Evolutionary conservation across 2,329 filamentous ascomycete genomes (phyloP), one percentile per base, ranked within the genome.

Genomic region (Fusarium albidum): DNA sequence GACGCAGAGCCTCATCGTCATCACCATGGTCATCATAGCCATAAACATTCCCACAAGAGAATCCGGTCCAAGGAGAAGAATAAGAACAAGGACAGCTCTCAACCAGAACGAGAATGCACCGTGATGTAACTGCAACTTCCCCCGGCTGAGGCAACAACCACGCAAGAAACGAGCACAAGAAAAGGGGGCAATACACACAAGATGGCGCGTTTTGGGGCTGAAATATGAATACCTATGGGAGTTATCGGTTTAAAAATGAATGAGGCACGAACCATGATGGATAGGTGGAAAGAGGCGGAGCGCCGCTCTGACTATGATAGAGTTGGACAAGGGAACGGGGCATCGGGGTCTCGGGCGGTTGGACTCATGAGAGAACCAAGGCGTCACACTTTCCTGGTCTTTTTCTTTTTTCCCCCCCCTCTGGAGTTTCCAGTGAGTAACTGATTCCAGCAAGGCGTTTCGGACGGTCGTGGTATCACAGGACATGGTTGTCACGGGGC

Each of bases 51-150:
- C 31, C 73, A 74, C 48, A 74, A 69, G 51, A 64, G 71, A 34
- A 62, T 67, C 39, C 76, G 75, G 52, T 72, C 73, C 6, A 79
- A 75, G 58, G 71, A 76, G 6, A 73, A 74, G 55, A 61, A 69
- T 14, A 73, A 74, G 55, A 68, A 68, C 15, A 79, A 77, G 52
- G 49, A 57, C 35, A 62, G 55, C 18, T 67, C 69, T 12, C 74
- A 76, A 31, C 73, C 75, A 2, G 79, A 82, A 52, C 72, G 79
- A 57, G 79, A 82, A 63, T 82, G 79, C 63, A 67, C 61, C 9
- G 69, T 82, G 44, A 82, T 82, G 79, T 82, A 66, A 66, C 31
- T 25, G 28, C 11, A 29, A 25, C 32, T 17, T 37, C 38, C 25
- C 47, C 27, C 39, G 9, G 39, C 14, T 18, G 26, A 13, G 42